Base-by-base conservation (phyloP, 441 rosid genomes). In the Aquilaria agallochum region DNA sequence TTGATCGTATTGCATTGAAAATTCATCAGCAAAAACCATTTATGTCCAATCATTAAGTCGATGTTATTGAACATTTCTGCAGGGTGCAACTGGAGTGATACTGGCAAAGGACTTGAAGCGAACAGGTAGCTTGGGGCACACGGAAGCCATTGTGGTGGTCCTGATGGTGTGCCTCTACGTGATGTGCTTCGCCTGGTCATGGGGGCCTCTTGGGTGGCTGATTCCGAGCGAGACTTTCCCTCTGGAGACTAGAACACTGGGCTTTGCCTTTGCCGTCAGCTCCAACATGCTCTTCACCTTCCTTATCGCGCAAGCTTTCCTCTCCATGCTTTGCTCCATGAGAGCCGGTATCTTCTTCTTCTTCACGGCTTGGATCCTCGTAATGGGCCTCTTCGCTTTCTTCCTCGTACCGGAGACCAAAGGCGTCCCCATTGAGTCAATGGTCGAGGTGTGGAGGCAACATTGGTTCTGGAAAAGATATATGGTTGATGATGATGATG, bases 131-230 rank as follows among this genome's bases (percentile, higher is more conserved):
- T 60, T 81, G 33, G 31, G 45, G 50, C 5, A 50, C 1, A 4
- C 32, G 31, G 69, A 80, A 64, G 84, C 81, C 42, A 68, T 87
- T 63, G 56, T 87, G 8, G 96, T 93, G 0, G 98, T 93, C 5
- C 31, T 88, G 5, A 7, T 93, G 96, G 71, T 93, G 8, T 90
- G 97, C 97, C 8, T 85, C 90, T 7, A 0, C 4, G 62, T 5
- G 27, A 20, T 20, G 27, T 20, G 27, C 27, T 93, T 93, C n/a
- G 98, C 98, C 0, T 93, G 98, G 98, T 93, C 97, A 2, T 93
- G 97, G 97, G 98, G 98, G 2, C 98, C 97, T 9, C 83, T 93
- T 5, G 96, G 93, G 4, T 90, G 97, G 96, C 70, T 93, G 33
- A 87, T 93, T 13, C 97, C 98, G 0, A 90, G 96, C 12, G 98